A percentile compares a stretch with the other conserved stretches of the same genome.
These are phyloP conservation scores for Paralagenidium karlingii DNA, from an alignment of 352 stramenopile genomes.

Conservation along the genomic window DNA sequence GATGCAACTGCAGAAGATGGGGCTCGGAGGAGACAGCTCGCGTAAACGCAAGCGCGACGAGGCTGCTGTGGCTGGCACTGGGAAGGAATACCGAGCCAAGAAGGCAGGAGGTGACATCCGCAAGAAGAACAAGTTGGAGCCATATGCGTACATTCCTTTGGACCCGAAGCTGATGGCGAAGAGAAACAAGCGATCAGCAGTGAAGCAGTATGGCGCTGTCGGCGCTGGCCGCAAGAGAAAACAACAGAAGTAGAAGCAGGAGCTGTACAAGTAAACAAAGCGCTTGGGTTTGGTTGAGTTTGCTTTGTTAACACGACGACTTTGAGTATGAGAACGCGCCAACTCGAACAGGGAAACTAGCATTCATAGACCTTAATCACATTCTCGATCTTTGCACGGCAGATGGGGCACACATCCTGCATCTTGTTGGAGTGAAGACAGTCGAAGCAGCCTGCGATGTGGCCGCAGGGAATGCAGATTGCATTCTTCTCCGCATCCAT, in stretches of 20 bases:
- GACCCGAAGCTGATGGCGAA: slow-evolving; percentile 92
- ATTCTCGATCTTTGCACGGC: slow-evolving; percentile 68
- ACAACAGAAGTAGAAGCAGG: background rate
- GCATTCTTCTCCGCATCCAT: slow-evolving; percentile 64
- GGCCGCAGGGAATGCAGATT: slow-evolving; percentile 72
- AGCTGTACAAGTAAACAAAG: background rate
- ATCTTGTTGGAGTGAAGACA: slow-evolving; percentile 47
- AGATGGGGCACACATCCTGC: slow-evolving; percentile 77
- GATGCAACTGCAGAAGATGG: slow-evolving; percentile 72
- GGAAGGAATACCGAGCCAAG: slow-evolving; percentile 90
- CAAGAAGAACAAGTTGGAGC: slow-evolving; percentile 95
- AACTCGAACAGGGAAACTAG: background rate
- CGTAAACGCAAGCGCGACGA: slow-evolving; percentile 54
- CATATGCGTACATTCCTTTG: slow-evolving; percentile 96
- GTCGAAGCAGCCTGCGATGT: slow-evolving; percentile 80
- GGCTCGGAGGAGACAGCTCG: slow-evolving; percentile 20
- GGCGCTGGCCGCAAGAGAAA: background rate
- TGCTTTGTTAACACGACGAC: background rate
- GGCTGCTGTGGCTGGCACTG: slow-evolving; percentile 21
- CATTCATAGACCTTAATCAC: slow-evolving; percentile 9
- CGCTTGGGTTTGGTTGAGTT: background rate
- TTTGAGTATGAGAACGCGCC: background rate
- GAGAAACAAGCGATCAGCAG: slow-evolving; percentile 72
- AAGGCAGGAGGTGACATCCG: slow-evolving; percentile 94
- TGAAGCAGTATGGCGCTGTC: slow-evolving; percentile 53